Evolutionary conservation across 108 stramenopile genomes (phyloP).

Genomic region (Chaetoceros tenuissimus): DNA sequence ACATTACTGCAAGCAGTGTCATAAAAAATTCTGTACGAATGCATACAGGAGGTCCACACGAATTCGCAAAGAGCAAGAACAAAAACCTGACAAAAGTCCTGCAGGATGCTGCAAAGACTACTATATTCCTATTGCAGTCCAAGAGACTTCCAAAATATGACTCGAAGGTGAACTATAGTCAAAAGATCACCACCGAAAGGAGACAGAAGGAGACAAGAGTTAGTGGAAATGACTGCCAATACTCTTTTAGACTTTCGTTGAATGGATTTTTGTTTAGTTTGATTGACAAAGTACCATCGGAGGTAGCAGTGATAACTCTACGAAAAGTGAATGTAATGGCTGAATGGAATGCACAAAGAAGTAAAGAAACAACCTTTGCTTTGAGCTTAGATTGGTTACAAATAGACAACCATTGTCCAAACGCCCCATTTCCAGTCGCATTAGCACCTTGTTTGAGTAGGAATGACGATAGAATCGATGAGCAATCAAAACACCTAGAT

Average conservation of each 20-base stretch:
- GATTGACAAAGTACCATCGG: slow-evolving; percentile 55
- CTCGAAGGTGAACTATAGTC: slow-evolving; percentile 8
- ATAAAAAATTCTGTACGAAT: background rate
- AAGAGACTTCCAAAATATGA: slow-evolving; percentile 25
- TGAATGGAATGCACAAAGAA: slow-evolving; percentile 45
- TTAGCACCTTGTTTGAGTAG: slow-evolving; percentile 26
- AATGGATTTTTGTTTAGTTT: slow-evolving; percentile 56
- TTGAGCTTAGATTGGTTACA: slow-evolving; percentile 59
- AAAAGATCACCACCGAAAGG: background rate
- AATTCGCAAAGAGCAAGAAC: too few species aligned
- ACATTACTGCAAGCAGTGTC: background rate
- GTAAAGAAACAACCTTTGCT: slow-evolving; percentile 29
- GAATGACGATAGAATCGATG: background rate
- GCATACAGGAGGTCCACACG: background rate
- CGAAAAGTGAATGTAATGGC: slow-evolving; percentile 42
- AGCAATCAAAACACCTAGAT: slow-evolving; percentile 4
- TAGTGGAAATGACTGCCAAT: slow-evolving; percentile 20
- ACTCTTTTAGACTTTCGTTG: slow-evolving; percentile 34
- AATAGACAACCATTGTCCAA: slow-evolving; percentile 70
- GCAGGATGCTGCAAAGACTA: slow-evolving; percentile 14
- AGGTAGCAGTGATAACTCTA: slow-evolving; percentile 46
- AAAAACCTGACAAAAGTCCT: background rate
- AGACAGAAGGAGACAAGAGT: slow-evolving; percentile 1
- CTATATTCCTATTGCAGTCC: slow-evolving; percentile 7
- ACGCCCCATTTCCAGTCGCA: slow-evolving; percentile 66